Evolutionary conservation across 2,329 filamentous ascomycete genomes (phyloP).

Genomic region (Mycocentrospora acerina): DNA sequence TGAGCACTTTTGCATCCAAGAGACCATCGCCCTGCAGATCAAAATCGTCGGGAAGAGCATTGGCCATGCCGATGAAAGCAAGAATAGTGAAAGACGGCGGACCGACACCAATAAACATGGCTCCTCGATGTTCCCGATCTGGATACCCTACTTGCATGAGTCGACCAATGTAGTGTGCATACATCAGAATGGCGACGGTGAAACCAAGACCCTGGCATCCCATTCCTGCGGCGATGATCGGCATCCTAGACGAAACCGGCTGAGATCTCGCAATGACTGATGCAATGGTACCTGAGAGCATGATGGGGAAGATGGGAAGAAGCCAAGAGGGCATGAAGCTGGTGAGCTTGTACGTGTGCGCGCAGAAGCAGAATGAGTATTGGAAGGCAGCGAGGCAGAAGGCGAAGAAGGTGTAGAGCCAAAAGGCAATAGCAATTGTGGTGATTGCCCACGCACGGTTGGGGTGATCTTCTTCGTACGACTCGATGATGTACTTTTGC

Average conservation of each 20-base stretch:
- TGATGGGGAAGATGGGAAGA: slow-evolving; percentile 72
- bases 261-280: slow-evolving; percentile 65
- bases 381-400: slow-evolving; percentile 46
- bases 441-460: slow-evolving; percentile 46
- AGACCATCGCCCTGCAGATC: slow-evolving; percentile 50
- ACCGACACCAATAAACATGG: slow-evolving; percentile 75
- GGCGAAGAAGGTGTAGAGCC: slow-evolving; percentile 46
- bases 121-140: slow-evolving; percentile 63
- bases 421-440: slow-evolving; percentile 45
- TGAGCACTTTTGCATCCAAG: slow-evolving; percentile 47
- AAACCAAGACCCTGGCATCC: slow-evolving; percentile 72
- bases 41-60: slow-evolving; percentile 51
- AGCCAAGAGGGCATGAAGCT: slow-evolving; percentile 76
- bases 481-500: slow-evolving; percentile 39
- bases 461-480: slow-evolving; percentile 38
- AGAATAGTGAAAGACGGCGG: slow-evolving; percentile 71
- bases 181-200: slow-evolving; percentile 70
- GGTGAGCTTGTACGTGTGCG: slow-evolving; percentile 60
- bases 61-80: slow-evolving; percentile 68
- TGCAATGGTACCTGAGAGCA: slow-evolving; percentile 72
- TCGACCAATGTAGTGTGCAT: slow-evolving; percentile 69
- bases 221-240: slow-evolving; percentile 66
- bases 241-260: slow-evolving; percentile 56
- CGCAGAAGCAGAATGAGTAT: slow-evolving; percentile 67
- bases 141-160: slow-evolving; percentile 70